phyloP scores from a whole-genome alignment of 495 filamentous ascomycete species.

The Rostrohypoxylon terebratum region DNA sequence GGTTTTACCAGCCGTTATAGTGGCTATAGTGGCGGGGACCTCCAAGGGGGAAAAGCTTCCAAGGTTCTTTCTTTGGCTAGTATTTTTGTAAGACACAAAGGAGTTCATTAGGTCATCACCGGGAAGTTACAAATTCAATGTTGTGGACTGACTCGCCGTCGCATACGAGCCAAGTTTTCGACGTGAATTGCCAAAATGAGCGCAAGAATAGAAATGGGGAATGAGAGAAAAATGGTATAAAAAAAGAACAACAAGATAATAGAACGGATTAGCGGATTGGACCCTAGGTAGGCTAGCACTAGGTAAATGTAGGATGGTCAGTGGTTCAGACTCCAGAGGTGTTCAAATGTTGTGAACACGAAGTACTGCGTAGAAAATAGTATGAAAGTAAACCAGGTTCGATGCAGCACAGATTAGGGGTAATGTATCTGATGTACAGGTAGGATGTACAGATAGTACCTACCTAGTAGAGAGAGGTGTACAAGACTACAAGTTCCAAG shows the following conservation, averaged over 20 bases:
- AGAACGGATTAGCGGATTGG: constrained; percentile 1
- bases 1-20: constrained; percentile 22
- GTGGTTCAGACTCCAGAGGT: not conserved
- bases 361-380: constrained; percentile 5
- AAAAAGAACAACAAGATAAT: constrained; percentile 21
- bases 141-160: constrained; percentile 22
- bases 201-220: constrained; percentile 12
- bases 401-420: constrained; percentile 30
- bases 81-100: constrained; percentile 41
- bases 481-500: constrained; percentile 4
- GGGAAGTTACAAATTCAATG: constrained; percentile 20
- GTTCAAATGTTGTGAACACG: constrained; percentile 31
- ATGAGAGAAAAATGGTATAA: constrained; percentile 13
- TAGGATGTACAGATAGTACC: no score
- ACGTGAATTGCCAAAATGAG: constrained; percentile 2
- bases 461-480: not conserved
- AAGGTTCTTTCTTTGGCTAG: constrained; percentile 30
- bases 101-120: constrained; percentile 42
- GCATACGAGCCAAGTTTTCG: constrained; percentile 19
- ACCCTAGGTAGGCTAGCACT: constrained; percentile 3
- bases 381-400: constrained; percentile 20
- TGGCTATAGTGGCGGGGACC: constrained; percentile 32
- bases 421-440: not conserved
- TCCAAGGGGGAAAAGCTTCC: constrained; percentile 36
- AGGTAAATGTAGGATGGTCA: constrained; percentile 19